Conservation (phyloP, 257 asterid genomes). For the Solanum clarkiae region DNA sequence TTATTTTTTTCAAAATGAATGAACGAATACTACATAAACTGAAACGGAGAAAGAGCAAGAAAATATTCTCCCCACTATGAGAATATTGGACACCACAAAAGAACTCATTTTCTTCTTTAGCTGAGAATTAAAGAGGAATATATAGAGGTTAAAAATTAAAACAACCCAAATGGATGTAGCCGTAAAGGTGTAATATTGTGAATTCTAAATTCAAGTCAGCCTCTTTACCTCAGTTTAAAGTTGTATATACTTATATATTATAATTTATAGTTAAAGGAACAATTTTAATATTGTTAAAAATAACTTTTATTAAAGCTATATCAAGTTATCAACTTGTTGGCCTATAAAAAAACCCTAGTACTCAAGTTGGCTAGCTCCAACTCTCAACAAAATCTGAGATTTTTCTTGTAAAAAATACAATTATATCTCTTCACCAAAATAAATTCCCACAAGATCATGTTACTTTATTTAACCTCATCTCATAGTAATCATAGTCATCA, state of each 20-base stretch:
- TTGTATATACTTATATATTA: not conserved
- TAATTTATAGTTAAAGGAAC: not conserved
- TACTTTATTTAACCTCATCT: not conserved
- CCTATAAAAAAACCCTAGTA: not conserved
- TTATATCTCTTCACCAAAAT: not conserved
- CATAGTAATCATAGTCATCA: not conserved
- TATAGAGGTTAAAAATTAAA: not conserved
- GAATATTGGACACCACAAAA: not conserved
- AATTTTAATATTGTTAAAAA: not conserved
- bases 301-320: not conserved
- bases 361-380: not conserved
- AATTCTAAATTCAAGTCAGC: not conserved
- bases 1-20: accelerated
- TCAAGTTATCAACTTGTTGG: not conserved
- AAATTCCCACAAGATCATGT: not conserved
- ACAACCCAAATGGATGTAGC: not conserved
- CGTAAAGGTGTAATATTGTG: not conserved
- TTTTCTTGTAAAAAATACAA: not conserved
- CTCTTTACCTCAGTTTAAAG: not conserved
- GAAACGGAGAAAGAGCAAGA: not conserved
- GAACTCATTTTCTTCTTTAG: not conserved
- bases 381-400: not conserved
- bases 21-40: not conserved
- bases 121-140: not conserved
- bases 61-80: not conserved